Evolutionary conservation across 2,329 filamentous ascomycete species (phyloP).

Genomic region (Beauveria sp.): DNA sequence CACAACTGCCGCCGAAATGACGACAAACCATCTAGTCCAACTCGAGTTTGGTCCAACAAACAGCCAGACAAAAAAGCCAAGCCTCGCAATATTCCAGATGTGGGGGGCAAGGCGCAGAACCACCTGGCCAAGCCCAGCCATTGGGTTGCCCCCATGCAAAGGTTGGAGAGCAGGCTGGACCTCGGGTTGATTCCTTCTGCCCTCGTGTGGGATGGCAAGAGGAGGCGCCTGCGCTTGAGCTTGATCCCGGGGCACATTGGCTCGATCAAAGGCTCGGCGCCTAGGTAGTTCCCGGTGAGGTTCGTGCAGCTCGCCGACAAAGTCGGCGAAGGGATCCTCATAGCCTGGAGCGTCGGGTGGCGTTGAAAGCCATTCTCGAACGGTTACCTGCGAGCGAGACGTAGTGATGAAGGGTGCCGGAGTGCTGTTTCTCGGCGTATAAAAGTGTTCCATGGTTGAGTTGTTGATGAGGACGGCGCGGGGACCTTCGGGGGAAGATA

Average conservation of each 20-base stretch:
- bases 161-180: neutral
- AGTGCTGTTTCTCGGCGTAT: constrained; percentile 28
- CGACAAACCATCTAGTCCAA: constrained; percentile 51
- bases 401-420: neutral
- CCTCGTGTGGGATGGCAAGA: neutral
- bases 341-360: neutral
- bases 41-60: constrained; percentile 51
- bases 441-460: constrained; percentile 41
- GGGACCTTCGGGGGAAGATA: constrained; percentile 53
- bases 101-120: constrained; percentile 29
- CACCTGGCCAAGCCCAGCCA: constrained; percentile 2
- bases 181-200: neutral
- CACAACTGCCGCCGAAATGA: constrained; percentile 44
- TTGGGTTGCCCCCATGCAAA: neutral
- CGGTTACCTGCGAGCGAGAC: neutral
- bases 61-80: constrained; percentile 56
- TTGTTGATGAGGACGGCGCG: constrained; percentile 49
- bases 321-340: neutral
- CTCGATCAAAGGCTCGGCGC: neutral
- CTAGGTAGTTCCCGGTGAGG: neutral
- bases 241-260: neutral
- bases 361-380: neutral
- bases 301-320: neutral
- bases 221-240: neutral
- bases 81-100: constrained; percentile 52